Base-by-base conservation (phyloP, 495 filamentous ascomycete species). In the Penicillium arizonense region DNA sequence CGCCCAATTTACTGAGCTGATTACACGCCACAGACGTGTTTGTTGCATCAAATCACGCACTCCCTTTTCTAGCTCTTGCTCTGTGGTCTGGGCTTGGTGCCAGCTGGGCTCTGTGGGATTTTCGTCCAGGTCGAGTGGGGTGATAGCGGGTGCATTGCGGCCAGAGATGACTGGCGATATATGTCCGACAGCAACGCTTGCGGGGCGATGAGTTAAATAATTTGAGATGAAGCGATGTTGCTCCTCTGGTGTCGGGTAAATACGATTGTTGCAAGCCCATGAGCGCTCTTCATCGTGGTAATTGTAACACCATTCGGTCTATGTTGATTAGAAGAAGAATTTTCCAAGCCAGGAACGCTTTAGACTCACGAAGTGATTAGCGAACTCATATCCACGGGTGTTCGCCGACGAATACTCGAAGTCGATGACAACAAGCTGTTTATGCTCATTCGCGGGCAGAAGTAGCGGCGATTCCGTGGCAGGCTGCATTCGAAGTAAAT, bases 331-430 rank as follows among this genome's bases (percentile, higher is more conserved):
- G 58, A 21, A 30, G 30, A 14, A 8, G 35, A 1, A 14, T 9
- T 23, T 2, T 3, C 30, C n/a, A 9, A 28, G 18, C 44, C 8
- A 1, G 7, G 16, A 21, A 35, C n/a, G 37, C 11, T 13, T 5
- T 33, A 36, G 26, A 73, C 80, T 74, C 59, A 90, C 85, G 71
- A 97, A 99, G 67, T 99, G 94, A 68, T 99, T 99, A 44, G 91
- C 94, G 67, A 99, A 96, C 70, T 99, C 94, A 32, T 89, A 79
- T 2, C 91, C 95, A 4, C 84, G 85, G 1, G 85, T 74, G 62
- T 97, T 99, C 41, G 94, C 91, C 10, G 85, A 90, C 2, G 95
- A 89, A 65, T 99, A 99, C 65, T 99, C 94, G 59, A 99, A 99
- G 70, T 99, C 94, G 62, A 99, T 99, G 47, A 99, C 94, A 3